Evolutionary conservation across 305 asterid genomes (phyloP).

Genomic region (Fraxinus albicans): DNA sequence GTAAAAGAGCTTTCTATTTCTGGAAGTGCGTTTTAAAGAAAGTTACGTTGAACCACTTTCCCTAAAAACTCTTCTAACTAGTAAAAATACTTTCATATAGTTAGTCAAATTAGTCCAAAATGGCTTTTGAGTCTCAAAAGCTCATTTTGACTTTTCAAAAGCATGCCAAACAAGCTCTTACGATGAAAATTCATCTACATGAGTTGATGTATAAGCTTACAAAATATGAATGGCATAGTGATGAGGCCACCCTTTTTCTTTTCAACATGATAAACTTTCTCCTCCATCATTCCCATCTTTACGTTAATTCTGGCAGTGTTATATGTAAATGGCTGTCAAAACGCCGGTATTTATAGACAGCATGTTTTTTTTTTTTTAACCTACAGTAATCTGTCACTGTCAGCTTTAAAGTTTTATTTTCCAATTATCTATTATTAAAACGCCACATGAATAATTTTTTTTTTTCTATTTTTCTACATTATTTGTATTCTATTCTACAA

Average conservation of each 20-base stretch:
- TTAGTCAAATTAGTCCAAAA: too few species aligned
- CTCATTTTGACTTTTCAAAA: too few species aligned
- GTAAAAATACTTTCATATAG: too few species aligned
- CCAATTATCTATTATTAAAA: too few species aligned
- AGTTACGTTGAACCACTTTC: too few species aligned
- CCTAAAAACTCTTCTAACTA: too few species aligned
- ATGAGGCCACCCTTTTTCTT: slow-evolving; percentile 43
- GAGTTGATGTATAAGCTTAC: slow-evolving; percentile 24
- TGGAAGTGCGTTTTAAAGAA: too few species aligned
- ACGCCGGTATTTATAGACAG: slow-evolving; percentile 30
- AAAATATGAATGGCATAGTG: slow-evolving; percentile 50
- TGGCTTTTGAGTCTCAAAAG: too few species aligned
- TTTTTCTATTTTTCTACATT: too few species aligned
- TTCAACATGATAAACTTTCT: slow-evolving; percentile 8
- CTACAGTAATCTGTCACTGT: not conserved
- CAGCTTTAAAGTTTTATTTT: not conserved
- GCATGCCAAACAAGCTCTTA: not conserved
- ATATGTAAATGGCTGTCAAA: not conserved
- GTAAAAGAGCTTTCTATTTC: too few species aligned
- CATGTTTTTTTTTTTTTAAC: not conserved
- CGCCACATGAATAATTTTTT: too few species aligned
- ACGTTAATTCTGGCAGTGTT: not conserved
- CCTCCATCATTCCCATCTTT: slow-evolving; percentile 10
- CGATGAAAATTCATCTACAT: not conserved
- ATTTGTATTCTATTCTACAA: too few species aligned